Evolutionary conservation across 2,329 filamentous ascomycete species (phyloP).

Genomic region (Colletotrichum sp.): DNA sequence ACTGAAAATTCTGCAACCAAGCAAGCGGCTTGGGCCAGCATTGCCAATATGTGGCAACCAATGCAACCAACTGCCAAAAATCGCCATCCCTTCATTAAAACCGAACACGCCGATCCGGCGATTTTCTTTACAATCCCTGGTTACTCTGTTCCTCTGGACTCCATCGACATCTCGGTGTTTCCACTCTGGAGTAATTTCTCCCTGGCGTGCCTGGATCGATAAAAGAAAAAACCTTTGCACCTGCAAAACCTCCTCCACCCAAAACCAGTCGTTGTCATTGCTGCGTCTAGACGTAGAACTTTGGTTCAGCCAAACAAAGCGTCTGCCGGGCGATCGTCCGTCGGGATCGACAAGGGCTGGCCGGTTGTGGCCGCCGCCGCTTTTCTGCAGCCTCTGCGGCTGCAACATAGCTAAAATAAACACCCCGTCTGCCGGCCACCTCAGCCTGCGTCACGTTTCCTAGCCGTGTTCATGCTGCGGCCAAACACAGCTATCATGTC

Average conservation of each 20-base stretch:
- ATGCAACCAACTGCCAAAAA: slow-evolving; percentile 1
- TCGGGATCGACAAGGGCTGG: neutral
- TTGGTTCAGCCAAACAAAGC: neutral
- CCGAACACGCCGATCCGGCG: neutral
- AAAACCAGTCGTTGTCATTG: neutral
- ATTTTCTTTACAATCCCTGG: neutral
- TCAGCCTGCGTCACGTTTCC: neutral
- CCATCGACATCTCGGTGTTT: neutral
- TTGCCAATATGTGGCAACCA: neutral
- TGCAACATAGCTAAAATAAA: slow-evolving; percentile 8
- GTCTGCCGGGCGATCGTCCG: neutral
- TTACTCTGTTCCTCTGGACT: neutral
- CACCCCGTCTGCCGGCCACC: neutral
- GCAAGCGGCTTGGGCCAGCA: neutral
- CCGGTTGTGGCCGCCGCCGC: neutral
- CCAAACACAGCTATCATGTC: neutral
- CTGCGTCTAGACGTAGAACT: neutral
- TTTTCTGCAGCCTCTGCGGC: slow-evolving; percentile 7
- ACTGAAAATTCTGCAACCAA: neutral
- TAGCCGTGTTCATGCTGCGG: neutral
- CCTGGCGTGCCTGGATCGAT: neutral
- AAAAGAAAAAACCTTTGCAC: neutral
- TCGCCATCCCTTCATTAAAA: neutral
- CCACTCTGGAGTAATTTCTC: neutral
- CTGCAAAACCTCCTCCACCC: neutral